Evolutionary conservation across 1,284 basidiomycete genomes (phyloP), one percentile per base, ranked within the genome.

Genomic region (Rhodotorula sp.): DNA sequence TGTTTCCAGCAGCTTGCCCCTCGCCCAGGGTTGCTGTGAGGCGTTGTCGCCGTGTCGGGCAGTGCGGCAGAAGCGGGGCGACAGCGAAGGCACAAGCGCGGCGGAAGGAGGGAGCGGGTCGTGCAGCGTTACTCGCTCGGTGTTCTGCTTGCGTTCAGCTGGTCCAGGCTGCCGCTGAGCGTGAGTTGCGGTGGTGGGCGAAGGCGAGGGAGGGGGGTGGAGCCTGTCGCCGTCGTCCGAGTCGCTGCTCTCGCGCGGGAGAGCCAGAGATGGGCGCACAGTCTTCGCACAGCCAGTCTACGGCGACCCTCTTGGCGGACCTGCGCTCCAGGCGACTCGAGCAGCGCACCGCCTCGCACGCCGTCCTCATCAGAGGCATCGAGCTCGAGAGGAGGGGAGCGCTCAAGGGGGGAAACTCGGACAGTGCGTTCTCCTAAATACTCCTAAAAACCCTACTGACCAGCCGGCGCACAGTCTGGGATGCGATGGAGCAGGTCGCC

Each of bases 401-500:
- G 17, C 61, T 68, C 57, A 51, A 56, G n/a, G 50, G 46, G 5
- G 36, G 50, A 22, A 41, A 9, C 4, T 50, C 59, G 25, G 37
- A 61, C 19, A 46, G 55, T 64, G 3, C 8, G 37, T 41, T 1
- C 15, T 51, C 9, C 17, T 3, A 48, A 3, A 25, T 22, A 7
- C 2, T 29, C 9, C n/a, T 8, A 12, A 19, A 10, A 9, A n/a
- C 27, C 15, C 1, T 6, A 13, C 32, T 37, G 9, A 37, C 51
- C 27, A 1, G 13, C 71, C 27, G 10, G 19, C 46, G 15, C 76
- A 56, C 79, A 72, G 79, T 80, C 15, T 97, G 93, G 92, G 86
- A 89, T 3, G 88, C 94, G 72, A 83, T 95, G 25, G 96, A 98
- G 80, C 94, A 97, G 80, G 84, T 97, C 1, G 88, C 89, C 8